Conservation (phyloP, 2,329 filamentous ascomycete species). For the Talaromyces sp. region DNA sequence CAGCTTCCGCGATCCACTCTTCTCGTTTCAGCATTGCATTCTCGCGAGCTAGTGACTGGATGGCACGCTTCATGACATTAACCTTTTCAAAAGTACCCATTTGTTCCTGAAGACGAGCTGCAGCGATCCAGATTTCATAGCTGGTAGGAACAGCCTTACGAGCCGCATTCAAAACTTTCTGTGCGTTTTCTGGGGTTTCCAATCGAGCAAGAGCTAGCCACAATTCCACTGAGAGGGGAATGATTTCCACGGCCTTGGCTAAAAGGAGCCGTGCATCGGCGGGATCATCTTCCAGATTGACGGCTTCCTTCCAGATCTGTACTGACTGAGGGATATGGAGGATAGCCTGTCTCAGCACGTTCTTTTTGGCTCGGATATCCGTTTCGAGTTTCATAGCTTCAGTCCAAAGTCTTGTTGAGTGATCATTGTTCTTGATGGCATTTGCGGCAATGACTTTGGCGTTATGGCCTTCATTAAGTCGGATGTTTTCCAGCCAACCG, state of each 20-base stretch:
- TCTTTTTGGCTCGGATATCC: slow-evolving; percentile 81
- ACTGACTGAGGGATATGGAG: slow-evolving; percentile 94
- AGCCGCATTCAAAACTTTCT: slow-evolving; percentile 92
- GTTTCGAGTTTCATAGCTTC: slow-evolving; percentile 92
- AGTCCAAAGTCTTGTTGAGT: slow-evolving; percentile 87
- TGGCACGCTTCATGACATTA: slow-evolving; percentile 92
- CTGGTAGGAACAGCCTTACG: slow-evolving; percentile 92
- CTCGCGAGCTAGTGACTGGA: slow-evolving; percentile 84
- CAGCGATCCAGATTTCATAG: slow-evolving; percentile 95
- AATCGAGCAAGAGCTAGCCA: slow-evolving; percentile 93
- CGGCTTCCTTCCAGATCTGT: slow-evolving; percentile 95
- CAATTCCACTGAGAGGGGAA: slow-evolving; percentile 88
- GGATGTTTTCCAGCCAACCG: slow-evolving; percentile 93
- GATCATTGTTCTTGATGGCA: slow-evolving; percentile 88
- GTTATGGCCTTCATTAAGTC: slow-evolving; percentile 87
- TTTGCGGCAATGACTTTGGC: slow-evolving; percentile 94
- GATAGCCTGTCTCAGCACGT: slow-evolving; percentile 86
- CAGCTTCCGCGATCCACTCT: slow-evolving; percentile 94
- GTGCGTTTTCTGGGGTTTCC: slow-evolving; percentile 86
- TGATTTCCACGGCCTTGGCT: slow-evolving; percentile 93
- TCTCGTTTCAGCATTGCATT: slow-evolving; percentile 97
- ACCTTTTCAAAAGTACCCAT: slow-evolving; percentile 79
- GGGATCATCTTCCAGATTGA: slow-evolving; percentile 90
- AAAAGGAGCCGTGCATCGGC: slow-evolving; percentile 85
- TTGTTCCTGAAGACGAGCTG: slow-evolving; percentile 84